Base-by-base conservation (phyloP, 257 asterid genomes). In the Solanum ossicruentum region DNA sequence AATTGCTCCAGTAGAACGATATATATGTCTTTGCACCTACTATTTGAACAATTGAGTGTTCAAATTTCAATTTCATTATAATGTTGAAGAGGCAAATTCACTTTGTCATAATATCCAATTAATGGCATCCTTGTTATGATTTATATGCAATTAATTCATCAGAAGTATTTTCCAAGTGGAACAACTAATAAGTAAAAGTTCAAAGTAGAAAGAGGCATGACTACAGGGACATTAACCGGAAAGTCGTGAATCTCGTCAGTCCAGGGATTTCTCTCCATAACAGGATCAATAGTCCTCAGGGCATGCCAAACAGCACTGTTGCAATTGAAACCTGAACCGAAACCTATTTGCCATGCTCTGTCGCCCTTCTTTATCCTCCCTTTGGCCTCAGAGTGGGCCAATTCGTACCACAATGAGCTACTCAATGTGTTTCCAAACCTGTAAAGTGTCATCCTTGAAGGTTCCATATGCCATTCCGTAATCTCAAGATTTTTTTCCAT, bases 381-480 rank as follows among this genome's bases (percentile, higher is more conserved):
- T 36, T 90, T 88, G 1, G 90, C 91, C 83, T 90, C 91, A 9
- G 80, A 26, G n/a, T 88, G 87, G 6, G 91, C 91, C 84, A 90
- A 23, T 47, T 88, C 87, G n/a, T 88, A 90, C 91, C 91, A 90
- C 67, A 88, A 18, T 7, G 89, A 90, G 49, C 92, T 90, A 23
- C 88, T 90, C 0, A 91, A 90, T 2, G 91, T 90, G 26, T 90
- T 90, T 7, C 90, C 92, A 72, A 88, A 88, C 32, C 91, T 85
- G 10, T 69, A 88, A 1, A 90, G 88, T 0, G 92, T 88, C 92
- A 90, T 90, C 70, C 92, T 88, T 55, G 92, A 90, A 0, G 92
- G 91, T 83, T 90, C 91, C 90, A 90, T 84, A 18, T 88, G 91
- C 86, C 88, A 82, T 43, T 87, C 79, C 0, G 60, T 60, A 0